These are phyloP conservation scores for Neohortaea acidophila DNA, from an alignment of 495 filamentous ascomycete genomes.

Conservation along the genomic window DNA sequence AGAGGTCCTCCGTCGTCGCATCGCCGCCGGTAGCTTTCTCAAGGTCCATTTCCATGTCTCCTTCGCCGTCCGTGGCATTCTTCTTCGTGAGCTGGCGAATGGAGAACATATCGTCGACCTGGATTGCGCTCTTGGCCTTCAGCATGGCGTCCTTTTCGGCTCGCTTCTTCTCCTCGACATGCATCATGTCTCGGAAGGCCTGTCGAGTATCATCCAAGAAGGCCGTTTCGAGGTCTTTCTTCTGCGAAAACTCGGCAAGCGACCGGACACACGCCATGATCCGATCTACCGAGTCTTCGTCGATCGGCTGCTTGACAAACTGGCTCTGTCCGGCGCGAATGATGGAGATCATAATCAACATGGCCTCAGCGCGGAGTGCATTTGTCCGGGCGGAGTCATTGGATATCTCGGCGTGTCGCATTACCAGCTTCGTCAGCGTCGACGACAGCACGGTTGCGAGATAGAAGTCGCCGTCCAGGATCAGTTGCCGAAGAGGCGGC, in stretches of 20 bases:
- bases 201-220: conserved; percentile 94
- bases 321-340: conserved; percentile 93
- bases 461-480: conserved; percentile 95
- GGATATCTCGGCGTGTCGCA: conserved; percentile 93
- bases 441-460: conserved; percentile 87
- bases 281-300: conserved; percentile 93
- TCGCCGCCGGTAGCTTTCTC: conserved; percentile 92
- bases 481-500: conserved; percentile 85
- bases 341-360: conserved; percentile 99
- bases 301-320: conserved; percentile 93
- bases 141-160: conserved; percentile 78
- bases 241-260: conserved; percentile 75
- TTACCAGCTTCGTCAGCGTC: conserved; percentile 92
- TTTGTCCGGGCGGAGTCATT: conserved; percentile 77
- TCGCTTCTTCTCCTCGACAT: conserved; percentile 93
- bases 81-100: conserved; percentile 92
- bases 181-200: conserved; percentile 96
- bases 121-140: conserved; percentile 84
- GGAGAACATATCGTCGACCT: conserved; percentile 84
- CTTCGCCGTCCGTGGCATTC: conserved; percentile 64
- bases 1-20: conserved; percentile 62
- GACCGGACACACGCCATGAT: conserved; percentile 95
- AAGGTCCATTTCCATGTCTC: conserved; percentile 77
- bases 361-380: conserved; percentile 87
- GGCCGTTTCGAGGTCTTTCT: conserved; percentile 76